These are phyloP conservation scores for Schwanniomyces pseudopolymorphus DNA, from an alignment of 805 yeast species.

Conservation along the genomic window DNA sequence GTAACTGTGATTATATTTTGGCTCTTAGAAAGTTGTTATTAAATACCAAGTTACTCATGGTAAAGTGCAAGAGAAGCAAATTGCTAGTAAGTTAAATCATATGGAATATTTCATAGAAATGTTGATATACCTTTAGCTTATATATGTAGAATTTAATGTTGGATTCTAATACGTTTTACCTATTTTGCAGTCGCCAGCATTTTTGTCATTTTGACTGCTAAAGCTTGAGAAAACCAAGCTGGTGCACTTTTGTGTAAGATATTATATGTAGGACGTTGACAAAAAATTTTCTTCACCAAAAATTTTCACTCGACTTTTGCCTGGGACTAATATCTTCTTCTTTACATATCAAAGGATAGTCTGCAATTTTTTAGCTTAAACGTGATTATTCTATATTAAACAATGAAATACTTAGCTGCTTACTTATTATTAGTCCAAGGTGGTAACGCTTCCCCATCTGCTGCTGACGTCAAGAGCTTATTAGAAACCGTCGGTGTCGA, in stretches of 20 bases:
- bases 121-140: no score
- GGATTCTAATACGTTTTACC: no score
- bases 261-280: neutral
- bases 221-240: neutral
- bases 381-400: conserved; percentile 63
- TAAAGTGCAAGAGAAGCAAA: no score
- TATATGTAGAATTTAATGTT: no score
- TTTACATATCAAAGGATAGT: conserved; percentile 64
- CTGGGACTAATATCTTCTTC: neutral
- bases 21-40: no score
- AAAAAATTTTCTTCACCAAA: conserved; percentile 1
- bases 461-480: conserved; percentile 40
- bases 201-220: neutral
- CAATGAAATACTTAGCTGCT: conserved; percentile 49
- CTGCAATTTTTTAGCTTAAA: conserved; percentile 70
- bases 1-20: no score
- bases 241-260: neutral
- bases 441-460: conserved; percentile 46
- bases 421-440: conserved; percentile 48
- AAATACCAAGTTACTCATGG: no score
- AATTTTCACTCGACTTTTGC: conserved; percentile 1
- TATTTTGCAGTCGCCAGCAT: neutral
- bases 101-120: no score
- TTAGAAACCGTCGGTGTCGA: conserved; percentile 72
- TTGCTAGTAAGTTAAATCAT: no score